Evolutionary conservation across 352 stramenopile genomes (phyloP).

Genomic region (Phytophthora vignae): DNA sequence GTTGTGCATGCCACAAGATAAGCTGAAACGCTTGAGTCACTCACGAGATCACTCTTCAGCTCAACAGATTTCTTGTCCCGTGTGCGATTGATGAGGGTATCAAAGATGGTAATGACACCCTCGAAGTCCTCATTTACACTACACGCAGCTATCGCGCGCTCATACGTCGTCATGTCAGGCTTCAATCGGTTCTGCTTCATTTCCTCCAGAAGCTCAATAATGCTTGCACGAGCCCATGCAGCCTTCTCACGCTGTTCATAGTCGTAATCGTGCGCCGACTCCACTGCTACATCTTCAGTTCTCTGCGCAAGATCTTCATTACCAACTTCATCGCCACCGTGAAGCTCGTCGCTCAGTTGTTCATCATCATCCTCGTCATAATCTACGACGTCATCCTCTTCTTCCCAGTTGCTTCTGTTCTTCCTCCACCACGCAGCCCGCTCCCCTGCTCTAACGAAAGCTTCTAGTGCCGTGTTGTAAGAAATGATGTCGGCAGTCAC

Average conservation of each 20-base stretch:
- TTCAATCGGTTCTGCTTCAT: constrained; percentile 48
- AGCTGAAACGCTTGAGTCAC: constrained; percentile 44
- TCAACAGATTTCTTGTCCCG: constrained; percentile 3
- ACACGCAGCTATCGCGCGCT: constrained; percentile 51
- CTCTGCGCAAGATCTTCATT: background rate
- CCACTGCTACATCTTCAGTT: constrained; percentile 3
- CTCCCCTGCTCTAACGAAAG: constrained; percentile 45
- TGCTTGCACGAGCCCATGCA: constrained; percentile 31
- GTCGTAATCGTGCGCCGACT: constrained; percentile 8
- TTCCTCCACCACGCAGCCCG: constrained; percentile 34
- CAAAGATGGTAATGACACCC: constrained; percentile 47
- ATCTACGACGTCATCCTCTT: constrained; percentile 26
- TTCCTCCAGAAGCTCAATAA: constrained; percentile 42
- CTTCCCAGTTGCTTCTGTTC: constrained; percentile 24
- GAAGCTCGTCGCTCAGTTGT: constrained; percentile 4
- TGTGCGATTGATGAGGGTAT: constrained; percentile 37
- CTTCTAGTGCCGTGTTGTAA: constrained; percentile 68
- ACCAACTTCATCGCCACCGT: constrained; percentile 4
- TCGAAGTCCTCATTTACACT: constrained; percentile 47
- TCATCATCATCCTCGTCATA: constrained; percentile 20
- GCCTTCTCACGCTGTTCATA: constrained; percentile 28
- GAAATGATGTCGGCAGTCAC: constrained; percentile 50
- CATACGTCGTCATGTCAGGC: constrained; percentile 38
- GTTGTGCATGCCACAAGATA: constrained; percentile 52
- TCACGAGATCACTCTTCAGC: constrained; percentile 41